Conservation (phyloP, 2,329 filamentous ascomycete species). For the Fusarium fujikuroi region DNA sequence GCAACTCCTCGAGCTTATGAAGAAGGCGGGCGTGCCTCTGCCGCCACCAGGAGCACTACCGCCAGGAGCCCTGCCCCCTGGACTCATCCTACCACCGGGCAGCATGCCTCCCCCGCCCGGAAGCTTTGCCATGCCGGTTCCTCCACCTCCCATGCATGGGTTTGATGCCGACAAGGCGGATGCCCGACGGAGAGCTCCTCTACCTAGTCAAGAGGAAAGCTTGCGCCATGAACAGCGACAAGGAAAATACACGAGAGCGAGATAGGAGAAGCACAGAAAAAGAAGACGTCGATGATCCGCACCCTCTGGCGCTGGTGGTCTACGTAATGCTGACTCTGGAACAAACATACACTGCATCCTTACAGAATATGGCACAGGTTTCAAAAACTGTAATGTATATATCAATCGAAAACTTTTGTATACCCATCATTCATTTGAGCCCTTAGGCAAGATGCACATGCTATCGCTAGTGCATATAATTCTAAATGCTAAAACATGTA, state of each 20-base stretch:
- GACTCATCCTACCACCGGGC: slow-evolving; percentile 56
- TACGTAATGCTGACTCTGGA: slow-evolving; percentile 9
- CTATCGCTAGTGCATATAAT: background rate
- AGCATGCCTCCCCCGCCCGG: slow-evolving; percentile 50
- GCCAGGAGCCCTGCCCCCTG: slow-evolving; percentile 57
- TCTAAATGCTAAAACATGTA: background rate
- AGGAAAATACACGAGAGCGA: slow-evolving; percentile 67
- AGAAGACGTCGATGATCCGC: slow-evolving; percentile 22
- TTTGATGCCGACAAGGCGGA: slow-evolving; percentile 47
- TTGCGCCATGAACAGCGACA: slow-evolving; percentile 79
- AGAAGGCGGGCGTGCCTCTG: slow-evolving; percentile 70
- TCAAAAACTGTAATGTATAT: slow-evolving; percentile 14
- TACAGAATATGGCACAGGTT: background rate
- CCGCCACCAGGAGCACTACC: slow-evolving; percentile 63
- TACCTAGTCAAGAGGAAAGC: slow-evolving; percentile 87
- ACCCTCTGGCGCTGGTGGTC: slow-evolving; percentile 42
- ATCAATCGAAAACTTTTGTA: slow-evolving; percentile 10
- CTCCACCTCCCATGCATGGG: slow-evolving; percentile 54
- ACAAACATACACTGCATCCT: background rate
- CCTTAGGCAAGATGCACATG: background rate
- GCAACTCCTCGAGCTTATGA: slow-evolving; percentile 72
- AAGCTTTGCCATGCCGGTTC: slow-evolving; percentile 49
- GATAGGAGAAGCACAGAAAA: slow-evolving; percentile 47
- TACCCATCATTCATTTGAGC: slow-evolving; percentile 7
- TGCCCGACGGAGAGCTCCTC: slow-evolving; percentile 68